phyloP scores from a whole-genome alignment of 352 stramenopile species.

The Phytophthora pluvialis region DNA sequence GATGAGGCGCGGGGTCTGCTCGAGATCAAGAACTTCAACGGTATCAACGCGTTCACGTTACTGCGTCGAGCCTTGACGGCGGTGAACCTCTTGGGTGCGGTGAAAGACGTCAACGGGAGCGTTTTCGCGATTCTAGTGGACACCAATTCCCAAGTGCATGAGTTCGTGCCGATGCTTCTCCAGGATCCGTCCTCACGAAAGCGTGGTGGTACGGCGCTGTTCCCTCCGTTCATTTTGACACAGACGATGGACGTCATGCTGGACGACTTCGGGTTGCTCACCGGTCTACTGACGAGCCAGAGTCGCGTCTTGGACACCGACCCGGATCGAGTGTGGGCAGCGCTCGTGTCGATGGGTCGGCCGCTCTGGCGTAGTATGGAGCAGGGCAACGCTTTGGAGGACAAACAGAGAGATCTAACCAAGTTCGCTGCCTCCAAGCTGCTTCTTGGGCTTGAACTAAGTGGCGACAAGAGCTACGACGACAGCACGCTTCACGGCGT shows the following conservation, averaged over 20 bases:
- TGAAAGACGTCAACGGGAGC: background rate
- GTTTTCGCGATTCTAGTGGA: background rate
- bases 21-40: background rate
- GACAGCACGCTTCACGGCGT: conserved; percentile 21
- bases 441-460: background rate
- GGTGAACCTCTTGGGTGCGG: background rate
- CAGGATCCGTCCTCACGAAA: background rate
- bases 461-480: background rate
- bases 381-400: background rate
- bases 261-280: background rate
- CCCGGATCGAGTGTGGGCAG: background rate
- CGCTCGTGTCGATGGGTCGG: conserved; percentile 2
- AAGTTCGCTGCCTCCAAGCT: conserved; percentile 15
- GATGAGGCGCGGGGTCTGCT: background rate
- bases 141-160: background rate
- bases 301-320: background rate
- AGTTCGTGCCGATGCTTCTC: too few relatives aligned
- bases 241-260: conserved; percentile 32
- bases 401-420: background rate
- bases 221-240: conserved; percentile 62
- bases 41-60: background rate
- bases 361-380: conserved; percentile 3
- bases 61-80: background rate
- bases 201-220: too few relatives aligned
- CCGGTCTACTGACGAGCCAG: background rate